Percentiles rank a stretch among this genome's conserved stretches.
These are phyloP conservation scores for Botryococcus braunii DNA, from an alignment of 163 green algal species.

Conservation along the genomic window DNA sequence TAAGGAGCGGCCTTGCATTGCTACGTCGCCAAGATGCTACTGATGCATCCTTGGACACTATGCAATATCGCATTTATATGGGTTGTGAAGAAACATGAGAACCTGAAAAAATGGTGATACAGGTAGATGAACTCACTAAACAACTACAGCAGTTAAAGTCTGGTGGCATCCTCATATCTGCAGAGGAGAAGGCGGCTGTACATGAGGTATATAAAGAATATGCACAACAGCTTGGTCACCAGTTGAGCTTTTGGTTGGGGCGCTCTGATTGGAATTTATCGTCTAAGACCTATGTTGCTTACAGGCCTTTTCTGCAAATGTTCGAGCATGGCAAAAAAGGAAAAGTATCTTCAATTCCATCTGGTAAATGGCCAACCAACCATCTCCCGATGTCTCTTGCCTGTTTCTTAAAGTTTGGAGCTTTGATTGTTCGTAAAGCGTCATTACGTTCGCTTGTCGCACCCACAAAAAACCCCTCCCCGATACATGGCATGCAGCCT, in stretches of 20 bases:
- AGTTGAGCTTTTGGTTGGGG: no score
- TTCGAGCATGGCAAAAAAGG: constrained; percentile 45
- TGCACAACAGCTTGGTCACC: no score
- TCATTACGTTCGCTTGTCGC: no score
- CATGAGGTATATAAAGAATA: no score
- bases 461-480: no score
- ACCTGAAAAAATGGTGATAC: not conserved
- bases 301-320: constrained; percentile 17
- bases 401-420: no score
- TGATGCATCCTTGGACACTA: not conserved
- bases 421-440: no score
- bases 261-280: no score
- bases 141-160: not conserved
- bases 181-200: not conserved
- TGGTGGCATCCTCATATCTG: not conserved
- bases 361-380: no score
- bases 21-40: not conserved
- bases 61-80: not conserved
- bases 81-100: not conserved
- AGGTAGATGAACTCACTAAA: not conserved
- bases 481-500: no score
- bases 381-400: no score
- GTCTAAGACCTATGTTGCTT: no score
- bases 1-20: not conserved
- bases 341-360: constrained; percentile 54